Evolutionary conservation across 768 basidiomycete species (phyloP).

Genomic region (Antrodiella citrinella): DNA sequence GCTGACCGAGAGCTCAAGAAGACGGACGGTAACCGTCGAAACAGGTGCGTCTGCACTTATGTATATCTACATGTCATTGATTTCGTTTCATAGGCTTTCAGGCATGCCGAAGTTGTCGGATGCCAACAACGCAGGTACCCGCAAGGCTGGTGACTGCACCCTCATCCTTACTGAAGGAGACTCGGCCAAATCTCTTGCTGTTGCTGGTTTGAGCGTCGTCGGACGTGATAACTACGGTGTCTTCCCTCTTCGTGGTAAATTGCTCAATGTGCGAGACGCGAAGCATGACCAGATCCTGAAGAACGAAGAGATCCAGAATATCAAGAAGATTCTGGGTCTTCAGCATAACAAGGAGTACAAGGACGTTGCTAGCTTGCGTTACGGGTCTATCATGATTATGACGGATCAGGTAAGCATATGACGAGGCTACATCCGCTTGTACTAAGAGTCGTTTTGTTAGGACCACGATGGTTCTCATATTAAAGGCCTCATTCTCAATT

Average conservation of each 20-base stretch:
- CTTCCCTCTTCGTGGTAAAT: conserved; percentile 94
- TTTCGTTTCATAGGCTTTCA: conserved; percentile 48
- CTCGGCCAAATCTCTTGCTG: conserved; percentile 94
- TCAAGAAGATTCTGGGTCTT: conserved; percentile 97
- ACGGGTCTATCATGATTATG: conserved; percentile 98
- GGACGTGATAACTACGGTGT: conserved; percentile 97
- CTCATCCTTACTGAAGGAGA: conserved; percentile 98
- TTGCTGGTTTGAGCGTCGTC: conserved; percentile 90
- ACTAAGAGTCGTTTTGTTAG: conserved; percentile 31
- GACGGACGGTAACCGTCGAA: conserved; percentile 86
- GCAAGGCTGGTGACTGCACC: conserved; percentile 73
- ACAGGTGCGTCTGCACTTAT: conserved; percentile 49
- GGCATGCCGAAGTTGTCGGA: conserved; percentile 93
- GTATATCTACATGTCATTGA: too few relatives aligned
- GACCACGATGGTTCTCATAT: conserved; percentile 99
- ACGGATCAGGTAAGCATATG: conserved; percentile 79
- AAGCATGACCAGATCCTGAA: conserved; percentile 95
- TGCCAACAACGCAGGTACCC: conserved; percentile 94
- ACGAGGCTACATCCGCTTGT: not conserved
- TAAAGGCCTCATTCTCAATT: conserved; percentile 98
- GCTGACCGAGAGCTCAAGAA: conserved; percentile 95
- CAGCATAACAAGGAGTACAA: conserved; percentile 90
- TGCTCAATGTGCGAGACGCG: conserved; percentile 96
- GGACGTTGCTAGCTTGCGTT: conserved; percentile 61
- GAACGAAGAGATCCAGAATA: conserved; percentile 93